phyloP scores from a whole-genome alignment of 2,329 filamentous ascomycete species.

The Colletotrichum truncatum region DNA sequence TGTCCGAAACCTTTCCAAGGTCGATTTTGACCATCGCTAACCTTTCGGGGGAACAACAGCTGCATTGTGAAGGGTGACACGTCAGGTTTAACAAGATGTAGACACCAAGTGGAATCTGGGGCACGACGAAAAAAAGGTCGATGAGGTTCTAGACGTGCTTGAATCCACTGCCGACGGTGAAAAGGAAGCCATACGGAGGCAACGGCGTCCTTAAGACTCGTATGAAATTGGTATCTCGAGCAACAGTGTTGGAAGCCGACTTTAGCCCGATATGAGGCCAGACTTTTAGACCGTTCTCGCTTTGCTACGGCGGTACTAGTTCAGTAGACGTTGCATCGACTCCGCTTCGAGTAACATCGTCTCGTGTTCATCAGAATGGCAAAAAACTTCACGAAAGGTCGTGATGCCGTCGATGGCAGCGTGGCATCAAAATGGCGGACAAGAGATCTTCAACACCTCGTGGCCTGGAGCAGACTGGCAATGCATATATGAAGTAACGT shows the following conservation, averaged over 20 bases:
- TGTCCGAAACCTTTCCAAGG: background rate
- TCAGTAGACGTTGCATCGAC: conserved; percentile 4
- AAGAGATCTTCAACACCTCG: conserved; percentile 3
- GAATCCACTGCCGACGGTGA: background rate
- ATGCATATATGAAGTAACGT: conserved; percentile 20
- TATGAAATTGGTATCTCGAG: background rate
- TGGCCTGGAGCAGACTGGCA: conserved; percentile 1
- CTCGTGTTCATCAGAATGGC: background rate
- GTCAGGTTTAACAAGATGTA: background rate
- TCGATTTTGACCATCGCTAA: background rate
- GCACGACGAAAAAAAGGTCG: too few species aligned
- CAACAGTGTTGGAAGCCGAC: conserved; percentile 4
- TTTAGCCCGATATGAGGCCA: background rate
- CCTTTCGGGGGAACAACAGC: background rate
- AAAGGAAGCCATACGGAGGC: background rate
- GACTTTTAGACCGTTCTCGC: background rate
- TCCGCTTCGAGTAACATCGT: background rate
- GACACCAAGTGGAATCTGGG: too few species aligned
- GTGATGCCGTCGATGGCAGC: background rate
- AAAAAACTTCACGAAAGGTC: background rate
- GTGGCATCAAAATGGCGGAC: background rate
- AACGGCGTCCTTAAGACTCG: background rate
- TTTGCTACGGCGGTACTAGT: background rate
- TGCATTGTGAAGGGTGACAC: background rate
- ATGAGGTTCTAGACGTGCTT: background rate